Evolutionary conservation across 2,329 filamentous ascomycete species (phyloP).

Genomic region (Emydomyces testavorans): DNA sequence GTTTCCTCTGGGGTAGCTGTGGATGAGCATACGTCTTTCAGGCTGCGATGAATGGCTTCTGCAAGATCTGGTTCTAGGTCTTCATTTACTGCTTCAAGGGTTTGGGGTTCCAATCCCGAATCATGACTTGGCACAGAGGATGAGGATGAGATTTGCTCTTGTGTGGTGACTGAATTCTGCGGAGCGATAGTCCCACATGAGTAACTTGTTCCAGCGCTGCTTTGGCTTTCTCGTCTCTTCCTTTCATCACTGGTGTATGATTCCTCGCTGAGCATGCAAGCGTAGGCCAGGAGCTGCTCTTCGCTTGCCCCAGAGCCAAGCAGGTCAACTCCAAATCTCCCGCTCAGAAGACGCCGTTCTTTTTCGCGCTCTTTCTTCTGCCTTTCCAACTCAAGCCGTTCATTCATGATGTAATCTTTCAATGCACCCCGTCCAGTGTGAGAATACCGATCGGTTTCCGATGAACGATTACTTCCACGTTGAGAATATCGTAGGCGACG

Average conservation of each 20-base stretch:
- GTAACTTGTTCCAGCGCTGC: constrained; percentile 32
- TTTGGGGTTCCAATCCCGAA: neutral
- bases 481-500: constrained; percentile 62
- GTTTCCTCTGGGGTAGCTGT: constrained; percentile 28
- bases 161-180: constrained; percentile 22
- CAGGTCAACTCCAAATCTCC: constrained; percentile 74
- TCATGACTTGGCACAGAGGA: neutral
- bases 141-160: neutral
- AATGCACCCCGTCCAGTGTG: constrained; percentile 58
- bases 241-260: constrained; percentile 40
- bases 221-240: constrained; percentile 35
- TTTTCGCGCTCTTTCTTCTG: constrained; percentile 57
- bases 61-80: constrained; percentile 49
- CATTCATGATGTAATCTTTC: constrained; percentile 73
- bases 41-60: constrained; percentile 49
- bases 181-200: constrained; percentile 29
- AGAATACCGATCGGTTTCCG: constrained; percentile 45
- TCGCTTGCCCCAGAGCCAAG: constrained; percentile 46
- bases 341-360: constrained; percentile 58
- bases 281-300: constrained; percentile 53
- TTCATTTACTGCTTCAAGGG: constrained; percentile 31
- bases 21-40: constrained; percentile 22
- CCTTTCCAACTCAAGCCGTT: constrained; percentile 64
- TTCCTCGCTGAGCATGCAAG: constrained; percentile 51
- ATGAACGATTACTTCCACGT: constrained; percentile 47